These are phyloP conservation scores for Tolypocladium capitatum DNA, from an alignment of 2,329 filamentous ascomycete species.

Conservation along the genomic window DNA sequence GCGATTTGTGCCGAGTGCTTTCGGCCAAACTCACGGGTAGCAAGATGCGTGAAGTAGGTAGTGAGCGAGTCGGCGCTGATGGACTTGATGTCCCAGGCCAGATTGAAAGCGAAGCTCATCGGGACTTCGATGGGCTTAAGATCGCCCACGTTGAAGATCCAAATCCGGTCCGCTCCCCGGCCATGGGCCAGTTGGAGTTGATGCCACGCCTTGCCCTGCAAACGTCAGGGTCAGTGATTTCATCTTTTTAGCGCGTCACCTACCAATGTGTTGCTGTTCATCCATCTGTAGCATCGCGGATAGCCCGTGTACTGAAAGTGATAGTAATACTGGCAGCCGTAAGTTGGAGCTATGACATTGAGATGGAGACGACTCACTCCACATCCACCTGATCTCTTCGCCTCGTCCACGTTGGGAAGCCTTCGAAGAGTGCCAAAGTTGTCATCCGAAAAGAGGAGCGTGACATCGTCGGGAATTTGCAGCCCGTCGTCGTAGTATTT, in stretches of 20 bases:
- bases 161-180: slow-evolving; percentile 35
- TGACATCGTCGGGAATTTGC: slow-evolving; percentile 46
- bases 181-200: slow-evolving; percentile 43
- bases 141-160: slow-evolving; percentile 52
- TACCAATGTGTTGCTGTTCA: slow-evolving; percentile 46
- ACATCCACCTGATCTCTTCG: slow-evolving; percentile 37
- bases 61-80: slow-evolving; percentile 25
- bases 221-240: background rate
- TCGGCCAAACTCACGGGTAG: slow-evolving; percentile 36
- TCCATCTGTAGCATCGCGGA: slow-evolving; percentile 47
- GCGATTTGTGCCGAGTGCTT: slow-evolving; percentile 32
- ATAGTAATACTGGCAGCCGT: slow-evolving; percentile 26
- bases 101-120: slow-evolving; percentile 39
- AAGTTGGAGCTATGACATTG: slow-evolving; percentile 5
- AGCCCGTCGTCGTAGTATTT: slow-evolving; percentile 48
- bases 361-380: slow-evolving; percentile 26
- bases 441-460: slow-evolving; percentile 48
- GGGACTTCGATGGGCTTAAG: slow-evolving; percentile 45
- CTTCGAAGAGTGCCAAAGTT: slow-evolving; percentile 48
- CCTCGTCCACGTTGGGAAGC: slow-evolving; percentile 40
- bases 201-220: slow-evolving; percentile 26
- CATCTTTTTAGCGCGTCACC: background rate
- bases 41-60: slow-evolving; percentile 31
- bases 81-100: slow-evolving; percentile 41
- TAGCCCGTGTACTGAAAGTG: slow-evolving; percentile 51